Evolutionary conservation across 2,329 filamentous ascomycete species (phyloP), one percentile per base, ranked within the genome.

Genomic region (Trichoderma brevicompactum): DNA sequence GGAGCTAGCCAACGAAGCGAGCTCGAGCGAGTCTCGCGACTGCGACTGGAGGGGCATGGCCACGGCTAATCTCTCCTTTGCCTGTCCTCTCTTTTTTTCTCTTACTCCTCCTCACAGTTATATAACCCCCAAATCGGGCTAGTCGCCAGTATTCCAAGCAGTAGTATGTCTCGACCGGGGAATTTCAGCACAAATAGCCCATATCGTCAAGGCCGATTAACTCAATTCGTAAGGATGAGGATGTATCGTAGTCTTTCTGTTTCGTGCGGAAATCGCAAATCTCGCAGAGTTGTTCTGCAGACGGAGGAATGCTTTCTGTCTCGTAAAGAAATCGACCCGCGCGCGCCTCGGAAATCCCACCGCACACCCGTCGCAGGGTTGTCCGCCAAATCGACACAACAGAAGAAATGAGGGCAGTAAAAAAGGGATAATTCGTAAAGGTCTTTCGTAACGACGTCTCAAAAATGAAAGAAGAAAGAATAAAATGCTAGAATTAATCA

Each of bases 1-100:
- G 43, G 91, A 94, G 68, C 92, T 96, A 67, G 94, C 95, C 69
- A 99, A 88, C 61, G 94, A 97, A 67, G 94, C 95, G 66, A 99
- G 90, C 82, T 99, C 95, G 74, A 99, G 88, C 53, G 94, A 98
- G 83, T 99, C 95, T 80, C 95, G 92, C 68, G 87, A 77, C 69
- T 80, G 78, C 69, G 79, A 75, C 69, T 80, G 79, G 65, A 80
- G 76, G 73, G 78, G 74, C 82, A 83, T 70, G 77, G 76, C 66
- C 36, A 74, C 72, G 68, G 78, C 43, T 28, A 13, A 15, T 44
- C n/a, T 44, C n/a, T 53, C 8, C 7, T 10, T 19, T 54, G 13
- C 12, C 17, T 36, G 23, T 52, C 19, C 17, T 17, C 36, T 10
- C 13, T 40, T 28, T 38, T 7, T 64, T 63, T 65, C 56, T 28